phyloP scores from a whole-genome alignment of 306 rosid species.

The Sophora flavescens region DNA sequence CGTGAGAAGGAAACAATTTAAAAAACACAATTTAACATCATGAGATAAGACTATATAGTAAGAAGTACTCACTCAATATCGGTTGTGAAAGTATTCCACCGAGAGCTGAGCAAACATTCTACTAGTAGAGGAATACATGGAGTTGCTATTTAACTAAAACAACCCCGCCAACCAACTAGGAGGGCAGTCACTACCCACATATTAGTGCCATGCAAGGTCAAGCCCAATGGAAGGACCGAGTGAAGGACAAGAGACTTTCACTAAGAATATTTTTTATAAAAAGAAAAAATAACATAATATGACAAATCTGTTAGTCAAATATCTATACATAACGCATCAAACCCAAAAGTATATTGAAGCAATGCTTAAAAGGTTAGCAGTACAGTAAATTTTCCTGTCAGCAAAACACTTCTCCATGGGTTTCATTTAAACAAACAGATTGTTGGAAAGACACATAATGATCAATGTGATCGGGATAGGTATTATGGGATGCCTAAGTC shows the following conservation, averaged over 20 bases:
- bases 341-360: constrained; percentile 13
- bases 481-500: too few species aligned
- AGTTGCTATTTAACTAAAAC: constrained; percentile 1
- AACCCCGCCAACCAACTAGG: not conserved
- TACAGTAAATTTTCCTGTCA: not conserved
- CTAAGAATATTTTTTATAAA: too few species aligned
- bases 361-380: constrained; percentile 6
- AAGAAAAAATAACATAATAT: not conserved
- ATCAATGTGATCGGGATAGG: not conserved
- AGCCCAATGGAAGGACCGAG: constrained; percentile 1
- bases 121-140: not conserved
- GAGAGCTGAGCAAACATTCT: not conserved
- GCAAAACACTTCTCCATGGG: not conserved
- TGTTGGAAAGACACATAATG: not conserved
- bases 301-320: not conserved
- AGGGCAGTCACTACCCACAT: not conserved
- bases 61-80: constrained; percentile 1
- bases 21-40: not conserved
- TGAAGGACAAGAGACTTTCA: constrained; percentile 4
- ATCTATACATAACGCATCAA: constrained; percentile 32
- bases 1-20: not conserved
- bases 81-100: not conserved
- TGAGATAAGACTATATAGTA: not conserved
- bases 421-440: constrained; percentile 2
- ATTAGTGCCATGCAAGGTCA: constrained; percentile 8